These are phyloP conservation scores for Naganishia albida DNA, from an alignment of 1,284 basidiomycete species.

Conservation along the genomic window DNA sequence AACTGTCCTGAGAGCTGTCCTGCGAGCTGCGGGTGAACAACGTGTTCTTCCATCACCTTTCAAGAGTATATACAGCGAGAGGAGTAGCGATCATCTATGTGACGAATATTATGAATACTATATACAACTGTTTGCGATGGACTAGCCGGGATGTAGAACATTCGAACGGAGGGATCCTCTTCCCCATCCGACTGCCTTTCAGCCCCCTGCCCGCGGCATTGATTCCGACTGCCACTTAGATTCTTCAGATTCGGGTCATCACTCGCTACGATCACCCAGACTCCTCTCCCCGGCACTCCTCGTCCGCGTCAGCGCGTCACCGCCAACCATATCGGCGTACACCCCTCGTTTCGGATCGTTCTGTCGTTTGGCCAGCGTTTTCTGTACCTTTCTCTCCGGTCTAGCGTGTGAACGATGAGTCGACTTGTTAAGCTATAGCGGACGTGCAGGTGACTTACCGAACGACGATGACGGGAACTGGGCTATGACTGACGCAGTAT, in stretches of 20 bases:
- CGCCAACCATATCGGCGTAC: slow-evolving; percentile 57
- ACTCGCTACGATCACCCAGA: slow-evolving; percentile 27
- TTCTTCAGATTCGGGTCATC: not conserved
- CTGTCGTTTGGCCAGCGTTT: slow-evolving; percentile 75
- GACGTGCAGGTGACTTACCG: slow-evolving; percentile 46
- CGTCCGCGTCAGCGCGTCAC: slow-evolving; percentile 42
- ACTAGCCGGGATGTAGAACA: no score
- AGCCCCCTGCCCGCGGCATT: no score
- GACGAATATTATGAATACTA: no score
- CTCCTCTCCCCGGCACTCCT: slow-evolving; percentile 37
- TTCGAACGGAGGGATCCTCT: no score
- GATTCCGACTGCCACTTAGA: no score
- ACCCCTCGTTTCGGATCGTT: slow-evolving; percentile 80
- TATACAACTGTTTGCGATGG: no score
- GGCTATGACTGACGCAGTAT: slow-evolving; percentile 84
- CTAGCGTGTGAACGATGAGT: slow-evolving; percentile 43
- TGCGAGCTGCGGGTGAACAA: no score
- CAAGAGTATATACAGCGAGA: no score
- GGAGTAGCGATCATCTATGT: no score
- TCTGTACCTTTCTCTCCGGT: slow-evolving; percentile 81
- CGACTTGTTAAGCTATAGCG: not conserved
- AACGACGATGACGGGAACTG: slow-evolving; percentile 89
- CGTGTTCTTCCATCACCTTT: no score
- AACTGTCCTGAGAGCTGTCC: no score
- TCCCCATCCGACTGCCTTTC: no score